Evolutionary conservation across 1,284 basidiomycete species (phyloP), one percentile per base, ranked within the genome.

Genomic region (Lignosus rhinocerotis): DNA sequence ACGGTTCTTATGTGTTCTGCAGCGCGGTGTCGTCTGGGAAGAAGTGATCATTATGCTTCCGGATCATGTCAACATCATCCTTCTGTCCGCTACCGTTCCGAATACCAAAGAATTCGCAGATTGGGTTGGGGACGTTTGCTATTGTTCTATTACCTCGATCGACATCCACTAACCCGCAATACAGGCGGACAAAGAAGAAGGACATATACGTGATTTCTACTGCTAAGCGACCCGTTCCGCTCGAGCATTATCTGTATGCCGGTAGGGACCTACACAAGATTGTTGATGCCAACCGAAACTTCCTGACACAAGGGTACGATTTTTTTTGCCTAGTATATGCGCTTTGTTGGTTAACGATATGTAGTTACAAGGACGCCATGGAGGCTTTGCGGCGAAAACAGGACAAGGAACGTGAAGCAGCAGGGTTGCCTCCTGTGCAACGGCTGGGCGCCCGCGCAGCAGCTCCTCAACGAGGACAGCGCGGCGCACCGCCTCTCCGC

Each of bases 21-120:
- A 97, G 94, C 84, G 97, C 70, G 97, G 97, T 52, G 97, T 99
- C 10, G 97, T 99, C 14, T 99, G 97, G 97, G 97, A 99, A 75
- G 97, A 99, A 76, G 97, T 99, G 34, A 99, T 99, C 65, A 99
- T 99, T 73, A 96, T 98, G 94, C 78, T 98, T 11, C 95, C 95
- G 1, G 95, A 98, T 64, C 95, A 98, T 74, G 92, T 98, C 71
- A 96, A 90, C 72, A 97, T 98, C 70, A 97, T 99, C 58, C 80
- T 99, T 33, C 80, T 99, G 14, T 98, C 96, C 2, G 97, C 97
- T 0, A 99, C 97, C 0, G 97, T 99, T 0, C 96, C 97, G 3
- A 99, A 99, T 70, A 94, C 96, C 2, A 94, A 92, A 69, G 97
- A 99, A 71, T 99, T 99, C 71, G 97, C 97, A 1, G 96, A 96